A percentile compares a stretch with the other conserved stretches of the same genome.
These are phyloP conservation scores for Neocatenulostroma microsporum DNA, from an alignment of 2,329 filamentous ascomycete species.

Conservation along the genomic window DNA sequence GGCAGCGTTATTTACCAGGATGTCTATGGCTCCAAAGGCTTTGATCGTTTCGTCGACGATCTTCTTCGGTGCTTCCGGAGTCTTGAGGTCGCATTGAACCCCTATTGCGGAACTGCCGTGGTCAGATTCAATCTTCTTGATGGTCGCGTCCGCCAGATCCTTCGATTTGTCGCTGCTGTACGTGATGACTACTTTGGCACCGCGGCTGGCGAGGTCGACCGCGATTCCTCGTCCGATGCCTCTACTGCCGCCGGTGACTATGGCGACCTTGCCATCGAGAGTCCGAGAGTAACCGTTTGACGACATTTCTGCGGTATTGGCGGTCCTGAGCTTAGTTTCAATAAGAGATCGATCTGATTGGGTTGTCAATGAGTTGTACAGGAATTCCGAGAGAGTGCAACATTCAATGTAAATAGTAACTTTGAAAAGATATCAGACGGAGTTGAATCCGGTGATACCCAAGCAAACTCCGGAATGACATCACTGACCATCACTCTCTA, in stretches of 20 bases:
- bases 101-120: conserved; percentile 31
- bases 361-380: no score
- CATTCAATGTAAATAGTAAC: no score
- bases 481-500: no score
- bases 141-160: conserved; percentile 27
- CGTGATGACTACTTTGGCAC: conserved; percentile 60
- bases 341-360: no score
- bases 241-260: conserved; percentile 50
- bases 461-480: no score
- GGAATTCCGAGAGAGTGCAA: no score
- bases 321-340: no score
- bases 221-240: conserved; percentile 62
- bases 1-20: conserved; percentile 39
- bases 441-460: no score
- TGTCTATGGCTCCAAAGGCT: conserved; percentile 37
- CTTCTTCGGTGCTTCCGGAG: conserved; percentile 56
- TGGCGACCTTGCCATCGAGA: conserved; percentile 47
- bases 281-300: conserved; percentile 5
- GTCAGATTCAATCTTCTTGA: conserved; percentile 28
- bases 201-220: conserved; percentile 55
- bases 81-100: conserved; percentile 40
- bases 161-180: conserved; percentile 49
- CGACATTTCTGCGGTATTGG: no score
- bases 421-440: no score
- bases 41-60: conserved; percentile 57